Base-by-base conservation (phyloP, 2,329 filamentous ascomycete species). In the Akanthomyces muscarius region DNA sequence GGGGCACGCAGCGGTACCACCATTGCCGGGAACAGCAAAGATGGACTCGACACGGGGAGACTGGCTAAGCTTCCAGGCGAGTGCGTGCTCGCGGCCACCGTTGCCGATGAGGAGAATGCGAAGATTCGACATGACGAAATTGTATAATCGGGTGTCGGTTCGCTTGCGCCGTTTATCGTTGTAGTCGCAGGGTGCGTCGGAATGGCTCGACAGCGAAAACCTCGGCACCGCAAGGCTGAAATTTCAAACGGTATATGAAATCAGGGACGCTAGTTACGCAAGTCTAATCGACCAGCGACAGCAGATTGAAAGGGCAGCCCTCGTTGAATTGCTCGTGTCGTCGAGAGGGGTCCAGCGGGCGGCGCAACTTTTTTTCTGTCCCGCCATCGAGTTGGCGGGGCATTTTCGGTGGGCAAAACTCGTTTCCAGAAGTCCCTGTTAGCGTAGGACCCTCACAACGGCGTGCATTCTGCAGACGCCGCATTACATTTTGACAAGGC, bases 1-100 rank as follows among this genome's bases (percentile, higher is more conserved):
- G 69, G 85, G 77, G 64, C 86, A 87, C 55, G 74, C 79, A 61
- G 86, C 88, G 33, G 92, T 97, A 64, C 95, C 95, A 68, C 94
- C 90, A 72, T 95, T 95, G 18, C 90, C 91, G 11, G 96, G 83
- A 1, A 88, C 86, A 2, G 90, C 88, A 69, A 96, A 87, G 85
- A 98, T 94, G 69, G 87, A 83, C 70, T 91, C 86, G 65, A 97
- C 91, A 52, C 83, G 83, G 48, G 88, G 81, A 18, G 92, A 97
- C 75, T 96, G 89, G 72, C 88, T 86, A 66, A 98, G 82, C 78
- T 96, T 97, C 93, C 93, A 98, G 48, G 93, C 92, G 66, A 97
- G 84, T 53, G 93, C 91, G 77, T 98, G 92, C 79, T 99, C 95
- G 71, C 95, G 88, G 70, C 94, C 95, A 68, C 95, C 95, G 73